A percentile compares a stretch with the other conserved stretches of the same genome.
These are phyloP conservation scores for Melanogaster broomeanus DNA, from an alignment of 768 basidiomycete genomes.

Conservation along the genomic window DNA sequence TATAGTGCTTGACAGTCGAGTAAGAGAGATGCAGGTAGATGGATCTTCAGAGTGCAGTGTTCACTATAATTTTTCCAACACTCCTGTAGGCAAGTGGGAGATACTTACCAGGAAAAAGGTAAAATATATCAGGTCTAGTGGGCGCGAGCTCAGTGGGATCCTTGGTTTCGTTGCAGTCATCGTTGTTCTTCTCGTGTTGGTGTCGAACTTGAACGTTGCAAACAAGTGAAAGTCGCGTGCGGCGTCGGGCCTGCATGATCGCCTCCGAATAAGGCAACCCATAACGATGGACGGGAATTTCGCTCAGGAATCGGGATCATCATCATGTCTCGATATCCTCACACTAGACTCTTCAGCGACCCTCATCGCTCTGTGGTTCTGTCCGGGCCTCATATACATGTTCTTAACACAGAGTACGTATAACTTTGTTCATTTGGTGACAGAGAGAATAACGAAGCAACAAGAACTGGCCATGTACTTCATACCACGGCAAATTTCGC, in stretches of 20 bases:
- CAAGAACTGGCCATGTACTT: slow-evolving; percentile 55
- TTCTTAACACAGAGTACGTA: slow-evolving; percentile 56
- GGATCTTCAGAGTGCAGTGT: slow-evolving; percentile 41
- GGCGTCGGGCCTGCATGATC: too few species aligned
- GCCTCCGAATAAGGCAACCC: slow-evolving; percentile 6
- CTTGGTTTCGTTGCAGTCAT: slow-evolving; percentile 16
- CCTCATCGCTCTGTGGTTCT: slow-evolving; percentile 41
- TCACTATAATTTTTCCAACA: neutral
- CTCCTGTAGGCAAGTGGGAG: neutral
- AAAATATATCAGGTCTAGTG: slow-evolving; percentile 70
- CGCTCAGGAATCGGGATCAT: neutral
- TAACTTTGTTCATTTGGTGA: neutral
- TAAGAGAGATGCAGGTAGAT: slow-evolving; percentile 67
- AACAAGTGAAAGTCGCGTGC: too few species aligned
- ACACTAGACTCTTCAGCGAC: slow-evolving; percentile 47
- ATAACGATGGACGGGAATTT: neutral
- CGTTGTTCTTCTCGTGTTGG: neutral
- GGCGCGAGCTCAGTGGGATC: slow-evolving; percentile 53
- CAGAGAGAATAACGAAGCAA: slow-evolving; percentile 6
- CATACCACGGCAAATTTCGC: slow-evolving; percentile 42
- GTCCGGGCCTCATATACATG: slow-evolving; percentile 64
- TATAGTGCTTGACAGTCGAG: slow-evolving; percentile 74
- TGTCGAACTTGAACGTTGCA: too few species aligned
- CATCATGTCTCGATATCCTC: slow-evolving; percentile 48
- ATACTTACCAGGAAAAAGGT: slow-evolving; percentile 62